Evolutionary conservation across 1,284 basidiomycete genomes (phyloP), one percentile per base, ranked within the genome.

Genomic region (Schizophyllum amplum): DNA sequence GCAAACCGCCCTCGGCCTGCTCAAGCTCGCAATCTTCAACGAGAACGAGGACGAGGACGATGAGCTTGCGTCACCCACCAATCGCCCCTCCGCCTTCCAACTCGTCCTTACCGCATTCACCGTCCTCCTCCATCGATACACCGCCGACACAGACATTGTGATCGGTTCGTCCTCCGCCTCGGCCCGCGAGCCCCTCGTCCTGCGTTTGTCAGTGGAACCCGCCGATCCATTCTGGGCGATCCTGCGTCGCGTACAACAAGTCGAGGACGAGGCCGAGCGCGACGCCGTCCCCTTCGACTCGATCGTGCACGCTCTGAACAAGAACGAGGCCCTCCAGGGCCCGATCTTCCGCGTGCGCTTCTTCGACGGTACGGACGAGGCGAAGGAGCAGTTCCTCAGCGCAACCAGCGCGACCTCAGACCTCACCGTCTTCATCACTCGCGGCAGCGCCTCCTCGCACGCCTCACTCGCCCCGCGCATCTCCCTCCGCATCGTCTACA

Each of bases 291-390:
- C 96, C 0, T 94, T 93, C 68, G 90, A 94, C 60, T 72, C 79
- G 3, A 80, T 99, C 56, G 79, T 90, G n/a, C 77, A 78, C 50
- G 87, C 85, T n/a, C 73, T 94, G 56, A 82, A 79, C 61, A 85
- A 84, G 65, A 83, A 81, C 66, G 75, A 81, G 23, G 68, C 76
- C 3, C 65, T 75, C 9, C 82, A 85, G 58, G 78, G 75, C 0
- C 88, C 89, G 1, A 76, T 99, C 42, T 99, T 98, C 76, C 83
- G 94, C 47, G 94, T 98, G 51, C 86, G 95, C 24, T 98, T 98
- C 79, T 95, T 98, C 69, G 96, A 98, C 69, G 92, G 91, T 69
- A 94, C 87, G 2, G 89, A 90, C 61, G 73, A 82, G 52, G 81
- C 84, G 5, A 81, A 82, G 55, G 85, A 89, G 54, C 82, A 84